Base-by-base conservation (phyloP, 2,329 filamentous ascomycete species). In the Blastomyces gilchristii region DNA sequence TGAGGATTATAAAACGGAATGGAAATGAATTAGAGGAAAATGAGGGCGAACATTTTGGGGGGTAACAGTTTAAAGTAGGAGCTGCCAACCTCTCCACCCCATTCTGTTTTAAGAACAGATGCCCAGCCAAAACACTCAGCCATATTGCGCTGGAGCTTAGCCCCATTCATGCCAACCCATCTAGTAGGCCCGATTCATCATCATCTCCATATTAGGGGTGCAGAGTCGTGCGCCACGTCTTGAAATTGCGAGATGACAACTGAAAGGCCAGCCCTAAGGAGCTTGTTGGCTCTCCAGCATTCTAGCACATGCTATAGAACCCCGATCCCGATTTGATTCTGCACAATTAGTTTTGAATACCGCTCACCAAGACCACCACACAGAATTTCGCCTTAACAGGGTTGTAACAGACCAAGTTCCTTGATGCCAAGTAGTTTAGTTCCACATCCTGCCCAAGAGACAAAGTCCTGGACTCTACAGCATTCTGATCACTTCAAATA, bases 81-180 rank as follows among this genome's bases (percentile, higher is more conserved):
- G 47, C 59, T 53, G 49, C n/a, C 54, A 53, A 41, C 41, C n/a
- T 47, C 41, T 49, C 45, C 28, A 31, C 45, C 59, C 59, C 47
- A 53, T 43, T n/a, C 47, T 53, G 18, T 52, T 60, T 61, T 61
- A 61, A 53, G 59, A 61, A 61, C 45, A 31, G 28, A 50, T 60
- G 45, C 45, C 58, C 45, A 25, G 58, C 39, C n/a, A 16, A 31
- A 52, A 18, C 37, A 31, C 34, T 53, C 50, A 43, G 59, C 59
- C 47, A 52, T 41, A 52, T 41, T 9, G 31, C 22, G 53, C 53
- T 25, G 34, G n/a, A 28, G 59, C 41, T 6, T 39, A 18, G 41
- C 31, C 59, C 47, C 59, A 61, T 52, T n/a, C 34, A 53, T 14
- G 34, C 37, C 59, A 16, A 34, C 22, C 34, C 34, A 45, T 39